These are phyloP conservation scores for Picochlorum sp. DNA, from an alignment of 139 green algal species.

Conservation along the genomic window DNA sequence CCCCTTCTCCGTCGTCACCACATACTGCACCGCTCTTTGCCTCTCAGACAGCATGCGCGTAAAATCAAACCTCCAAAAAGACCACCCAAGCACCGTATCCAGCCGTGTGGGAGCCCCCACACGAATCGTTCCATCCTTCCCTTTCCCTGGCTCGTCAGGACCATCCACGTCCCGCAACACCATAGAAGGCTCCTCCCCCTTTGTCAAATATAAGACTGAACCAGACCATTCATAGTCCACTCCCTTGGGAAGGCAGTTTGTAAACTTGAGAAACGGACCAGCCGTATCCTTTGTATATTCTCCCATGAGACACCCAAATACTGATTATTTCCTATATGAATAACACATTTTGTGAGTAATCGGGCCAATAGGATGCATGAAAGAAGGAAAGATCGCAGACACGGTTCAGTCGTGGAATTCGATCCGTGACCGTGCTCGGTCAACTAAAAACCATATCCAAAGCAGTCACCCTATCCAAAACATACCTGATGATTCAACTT, in stretches of 20 bases:
- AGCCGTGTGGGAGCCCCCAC: constrained; percentile 3
- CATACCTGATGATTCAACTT: too few relatives aligned
- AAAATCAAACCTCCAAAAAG: constrained; percentile 42
- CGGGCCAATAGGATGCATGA: too few relatives aligned
- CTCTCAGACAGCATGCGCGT: constrained; percentile 15
- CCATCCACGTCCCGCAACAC: background rate
- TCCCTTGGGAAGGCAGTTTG: constrained; percentile 5
- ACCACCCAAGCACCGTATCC: constrained; percentile 25
- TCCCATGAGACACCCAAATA: background rate
- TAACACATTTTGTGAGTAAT: too few relatives aligned
- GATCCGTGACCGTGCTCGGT: too few relatives aligned
- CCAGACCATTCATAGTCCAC: constrained; percentile 8
- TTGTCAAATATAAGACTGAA: constrained; percentile 11
- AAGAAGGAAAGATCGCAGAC: too few relatives aligned
- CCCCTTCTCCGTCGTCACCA: constrained; percentile 1
- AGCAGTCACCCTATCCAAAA: too few relatives aligned
- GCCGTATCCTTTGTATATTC: background rate
- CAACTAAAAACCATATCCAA: too few relatives aligned
- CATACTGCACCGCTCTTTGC: constrained; percentile 17
- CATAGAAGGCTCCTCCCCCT: background rate
- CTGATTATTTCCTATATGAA: too few relatives aligned
- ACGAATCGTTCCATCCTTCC: background rate
- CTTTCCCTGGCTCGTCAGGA: background rate
- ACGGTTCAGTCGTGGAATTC: too few relatives aligned
- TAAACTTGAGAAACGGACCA: constrained; percentile 20